Base-by-base conservation (phyloP, 495 filamentous ascomycete species). In the Oleoguttula mirabilis region DNA sequence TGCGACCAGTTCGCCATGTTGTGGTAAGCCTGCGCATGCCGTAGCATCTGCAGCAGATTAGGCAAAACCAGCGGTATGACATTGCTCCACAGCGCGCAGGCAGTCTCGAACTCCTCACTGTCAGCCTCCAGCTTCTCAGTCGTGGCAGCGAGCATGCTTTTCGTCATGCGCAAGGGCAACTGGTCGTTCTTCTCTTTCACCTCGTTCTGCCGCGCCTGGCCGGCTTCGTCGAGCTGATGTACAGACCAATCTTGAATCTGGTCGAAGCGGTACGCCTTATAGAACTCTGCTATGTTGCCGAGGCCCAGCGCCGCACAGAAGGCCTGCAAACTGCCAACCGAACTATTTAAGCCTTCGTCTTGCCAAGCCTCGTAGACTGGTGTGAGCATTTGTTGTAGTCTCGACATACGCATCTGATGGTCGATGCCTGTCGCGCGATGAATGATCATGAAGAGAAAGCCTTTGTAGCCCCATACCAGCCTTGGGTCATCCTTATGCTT, bases 1-100 rank as follows among this genome's bases (percentile, higher is more conserved):
- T 73, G 69, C 16, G 68, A 70, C 90, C 90, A 99, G 51, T 85
- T 90, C 16, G 65, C 59, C 0, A 86, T 75, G 51, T 94, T 84
- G 56, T 94, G 84, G 50, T 90, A 94, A n/a, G 86, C 83, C 65
- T 95, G 88, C 3, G 88, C 85, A 54, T 88, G 75, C 77, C 74
- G 82, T 28, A 96, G 63, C 45, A 95, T 82, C 39, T 87, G 78
- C 31, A 98, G 73, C 4, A 99, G 59, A 41, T 82, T 85, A 21
- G 88, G 88, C 24, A 96, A 65, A 37, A 99, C 88, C 25, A 75
- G 59, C 3, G 86, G 83, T 36, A 94, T 80, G 0, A 77, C 67
- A 25, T 87, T 80, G 43, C 80, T 73, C 90, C 90, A 99, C 23
- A 96, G 66, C 19, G 64, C 65, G 52, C 79, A 80, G 1, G 85